Conservation (phyloP, 2,329 filamentous ascomycete genomes). For the Pestalotiopsis fici region DNA sequence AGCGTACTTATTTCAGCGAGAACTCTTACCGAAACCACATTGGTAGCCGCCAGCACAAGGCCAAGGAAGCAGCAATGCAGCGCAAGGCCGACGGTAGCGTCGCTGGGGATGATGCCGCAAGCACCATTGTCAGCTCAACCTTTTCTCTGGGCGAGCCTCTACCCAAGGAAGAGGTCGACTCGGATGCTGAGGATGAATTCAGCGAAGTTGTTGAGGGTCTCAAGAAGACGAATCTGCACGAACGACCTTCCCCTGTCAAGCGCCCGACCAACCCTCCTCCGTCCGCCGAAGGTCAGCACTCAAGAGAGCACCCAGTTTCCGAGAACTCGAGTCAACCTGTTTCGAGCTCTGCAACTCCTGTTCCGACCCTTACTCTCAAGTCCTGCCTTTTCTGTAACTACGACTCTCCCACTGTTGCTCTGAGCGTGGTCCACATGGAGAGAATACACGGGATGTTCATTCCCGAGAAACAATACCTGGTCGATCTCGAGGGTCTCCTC, state of each 20-base stretch:
- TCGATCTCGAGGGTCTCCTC: conserved; percentile 80
- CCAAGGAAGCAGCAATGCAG: conserved; percentile 56
- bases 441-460: conserved; percentile 95
- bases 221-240: conserved; percentile 58
- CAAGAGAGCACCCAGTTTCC: conserved; percentile 47
- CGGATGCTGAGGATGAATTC: conserved; percentile 74
- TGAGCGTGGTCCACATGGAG: conserved; percentile 88
- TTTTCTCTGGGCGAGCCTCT: conserved; percentile 88
- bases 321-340: conserved; percentile 38
- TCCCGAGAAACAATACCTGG: conserved; percentile 82
- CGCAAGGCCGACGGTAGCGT: conserved; percentile 35
- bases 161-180: conserved; percentile 54
- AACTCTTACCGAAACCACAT: conserved; percentile 95
- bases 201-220: conserved; percentile 76
- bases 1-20: conserved; percentile 94
- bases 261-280: conserved; percentile 54
- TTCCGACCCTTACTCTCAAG: conserved; percentile 44
- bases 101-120: conserved; percentile 71
- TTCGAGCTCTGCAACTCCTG: conserved; percentile 43
- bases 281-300: conserved; percentile 38
- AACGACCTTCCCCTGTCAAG: conserved; percentile 51
- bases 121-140: conserved; percentile 85
- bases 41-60: conserved; percentile 85
- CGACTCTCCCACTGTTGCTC: conserved; percentile 70
- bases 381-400: conserved; percentile 92